phyloP scores from a whole-genome alignment of 768 basidiomycete species.

The Wakefieldia striispora region DNA sequence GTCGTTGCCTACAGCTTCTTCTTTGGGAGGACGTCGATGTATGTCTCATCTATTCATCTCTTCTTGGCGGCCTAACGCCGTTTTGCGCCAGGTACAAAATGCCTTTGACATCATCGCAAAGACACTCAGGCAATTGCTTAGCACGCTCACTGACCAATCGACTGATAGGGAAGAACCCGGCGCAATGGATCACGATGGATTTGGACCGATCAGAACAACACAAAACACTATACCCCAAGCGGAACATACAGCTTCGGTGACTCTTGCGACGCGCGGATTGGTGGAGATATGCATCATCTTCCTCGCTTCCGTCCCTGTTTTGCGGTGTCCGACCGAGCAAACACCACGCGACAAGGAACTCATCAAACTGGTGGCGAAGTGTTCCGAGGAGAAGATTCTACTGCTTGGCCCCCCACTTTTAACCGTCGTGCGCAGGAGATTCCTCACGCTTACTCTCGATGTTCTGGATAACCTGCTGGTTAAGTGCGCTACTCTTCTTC shows the following conservation, averaged over 20 bases:
- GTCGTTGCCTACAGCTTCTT: conserved; percentile 48
- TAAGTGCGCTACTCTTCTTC: conserved; percentile 51
- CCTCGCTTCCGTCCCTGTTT: conserved; percentile 58
- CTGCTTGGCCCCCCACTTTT: conserved; percentile 57
- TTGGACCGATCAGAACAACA: conserved; percentile 49
- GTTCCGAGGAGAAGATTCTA: conserved; percentile 54
- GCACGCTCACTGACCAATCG: conserved; percentile 27
- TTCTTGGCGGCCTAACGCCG: not conserved
- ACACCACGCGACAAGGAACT: conserved; percentile 62
- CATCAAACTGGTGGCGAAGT: conserved; percentile 48
- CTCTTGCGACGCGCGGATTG: conserved; percentile 34
- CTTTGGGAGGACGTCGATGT: conserved; percentile 75
- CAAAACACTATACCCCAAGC: conserved; percentile 31
- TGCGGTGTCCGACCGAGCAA: conserved; percentile 59
- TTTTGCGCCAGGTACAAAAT: conserved; percentile 50
- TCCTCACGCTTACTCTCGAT: conserved; percentile 49
- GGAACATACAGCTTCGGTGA: conserved; percentile 27
- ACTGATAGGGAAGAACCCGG: conserved; percentile 23
- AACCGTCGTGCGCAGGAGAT: conserved; percentile 50
- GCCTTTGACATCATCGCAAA: conserved; percentile 32
- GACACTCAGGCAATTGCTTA: conserved; percentile 43
- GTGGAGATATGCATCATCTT: conserved; percentile 56
- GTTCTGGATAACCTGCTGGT: conserved; percentile 54
- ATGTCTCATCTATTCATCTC: conserved; percentile 24
- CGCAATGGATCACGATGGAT: conserved; percentile 52